Evolutionary conservation across 345 rosid genomes (phyloP), one percentile per base, ranked within the genome.

Genomic region (Dipteronia dyeriana): DNA sequence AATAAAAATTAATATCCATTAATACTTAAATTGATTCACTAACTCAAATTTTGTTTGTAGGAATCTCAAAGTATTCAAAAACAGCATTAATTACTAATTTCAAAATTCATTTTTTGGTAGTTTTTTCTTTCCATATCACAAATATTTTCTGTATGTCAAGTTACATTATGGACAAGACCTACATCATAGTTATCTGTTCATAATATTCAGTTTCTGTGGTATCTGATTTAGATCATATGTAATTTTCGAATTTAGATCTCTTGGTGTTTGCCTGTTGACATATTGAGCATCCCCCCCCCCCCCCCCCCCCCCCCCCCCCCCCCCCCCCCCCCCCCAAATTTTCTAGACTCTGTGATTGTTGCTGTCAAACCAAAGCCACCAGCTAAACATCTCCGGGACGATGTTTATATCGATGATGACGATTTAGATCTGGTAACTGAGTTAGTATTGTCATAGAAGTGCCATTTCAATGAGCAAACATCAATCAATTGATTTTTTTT

Each of bases 291-390:
- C 76, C 19, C 13, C n/a, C 57, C 43, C 54, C 43, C 38, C n/a
- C n/a, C n/a, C n/a, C n/a, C n/a, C n/a, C n/a, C n/a, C n/a, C n/a
- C n/a, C n/a, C n/a, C n/a, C n/a, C n/a, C n/a, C n/a, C n/a, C n/a
- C n/a, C n/a, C n/a, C n/a, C n/a, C n/a, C n/a, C n/a, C n/a, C n/a
- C n/a, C n/a, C n/a, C n/a, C n/a, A n/a, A n/a, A 20, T 23, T 70
- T 73, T 82, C 79, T 79, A 94, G 97, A 91, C 79, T 86, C 88
- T 45, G 80, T 92, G 77, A 83, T 89, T 20, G 94, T 86, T 81
- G 98, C 95, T 79, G 96, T 91, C 43, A 88, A 88, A 81, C 98
- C 97, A 71, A 94, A 86, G 71, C 82, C 91, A 66, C 97, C 92
- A 17, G 85, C 78, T 65, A 90, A 77, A 80, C 87, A 82, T 81